Evolutionary conservation across 176 grass and related monocot genomes (phyloP), one percentile per base, ranked within the genome.

Genomic region (Triticum timopheevii): DNA sequence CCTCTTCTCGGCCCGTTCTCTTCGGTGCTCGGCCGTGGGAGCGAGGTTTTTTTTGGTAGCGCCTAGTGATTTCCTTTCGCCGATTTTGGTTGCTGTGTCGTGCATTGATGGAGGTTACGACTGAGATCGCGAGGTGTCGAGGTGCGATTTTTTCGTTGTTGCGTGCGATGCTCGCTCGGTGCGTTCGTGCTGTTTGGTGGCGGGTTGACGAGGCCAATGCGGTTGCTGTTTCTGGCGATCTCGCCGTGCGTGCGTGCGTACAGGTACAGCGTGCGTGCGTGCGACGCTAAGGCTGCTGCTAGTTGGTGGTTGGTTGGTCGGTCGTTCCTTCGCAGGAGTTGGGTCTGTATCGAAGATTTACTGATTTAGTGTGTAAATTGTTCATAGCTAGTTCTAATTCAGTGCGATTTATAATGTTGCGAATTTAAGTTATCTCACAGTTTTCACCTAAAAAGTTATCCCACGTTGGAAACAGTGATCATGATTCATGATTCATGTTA

Each of bases 101-200:
- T 4, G 2, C 19, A 13, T 38, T 3, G 2, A 17, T 30, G 34
- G 58, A 47, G 69, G 20, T 40, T 59, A 1, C 47, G 15, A 8
- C 20, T 81, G 70, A 77, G 25, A 15, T 11, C 45, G 12, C 3
- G 45, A 49, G 13, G 77, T 16, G 34, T 12, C 12, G 45, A 49
- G 45, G 56, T 16, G 34, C 33, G 56, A 7, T 52, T 77, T 61
- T 79, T 62, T 15, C 17, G 24, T 16, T 76, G 73, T 8, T 13
- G 42, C 68, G 50, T 3, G 58, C 4, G 80, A 16, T 31, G 44
- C 25, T 67, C 25, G 33, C 34, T 67, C 33, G 28, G 27, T 28
- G 69, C 81, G 73, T 73, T 83, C 8, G 59, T 33, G 58, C 2
- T 20, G 80, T 73, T 73, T 58, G 75, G 66, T 86, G 64, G 64